These are phyloP conservation scores for Pilasporangium apinafurcum DNA, from an alignment of 352 stramenopile species.

Conservation along the genomic window DNA sequence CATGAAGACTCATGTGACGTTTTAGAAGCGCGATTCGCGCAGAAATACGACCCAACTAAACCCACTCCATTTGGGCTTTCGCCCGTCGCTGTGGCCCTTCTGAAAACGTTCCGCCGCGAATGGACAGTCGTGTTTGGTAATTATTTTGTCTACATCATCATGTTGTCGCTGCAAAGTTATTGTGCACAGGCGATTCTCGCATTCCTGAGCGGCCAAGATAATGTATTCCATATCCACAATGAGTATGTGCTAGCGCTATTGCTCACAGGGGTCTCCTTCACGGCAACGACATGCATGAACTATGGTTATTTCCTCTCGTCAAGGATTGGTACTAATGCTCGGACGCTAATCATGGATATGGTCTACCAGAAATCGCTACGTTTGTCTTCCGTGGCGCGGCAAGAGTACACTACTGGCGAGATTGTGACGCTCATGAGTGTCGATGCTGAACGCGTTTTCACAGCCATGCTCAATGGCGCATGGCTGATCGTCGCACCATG, in stretches of 20 bases:
- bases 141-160: slow-evolving; percentile 4
- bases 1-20: slow-evolving; percentile 4
- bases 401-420: slow-evolving; percentile 11
- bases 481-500: slow-evolving; percentile 7
- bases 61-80: slow-evolving; percentile 4
- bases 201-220: slow-evolving; percentile 7
- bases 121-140: slow-evolving; percentile 1
- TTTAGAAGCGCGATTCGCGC: slow-evolving; percentile 1
- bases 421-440: slow-evolving; percentile 18
- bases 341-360: slow-evolving; percentile 11
- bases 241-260: slow-evolving; percentile 15
- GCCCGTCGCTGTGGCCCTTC: background rate
- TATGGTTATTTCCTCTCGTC: slow-evolving; percentile 11
- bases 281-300: slow-evolving; percentile 11
- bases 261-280: slow-evolving; percentile 9
- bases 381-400: slow-evolving; percentile 10
- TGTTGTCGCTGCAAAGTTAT: slow-evolving; percentile 9
- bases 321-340: slow-evolving; percentile 13
- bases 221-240: slow-evolving; percentile 4
- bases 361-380: slow-evolving; percentile 16
- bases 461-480: slow-evolving; percentile 1
- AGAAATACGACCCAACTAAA: slow-evolving; percentile 9
- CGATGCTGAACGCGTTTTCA: slow-evolving; percentile 19
- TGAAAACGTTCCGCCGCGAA: background rate
- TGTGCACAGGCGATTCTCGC: slow-evolving; percentile 14